These are phyloP conservation scores for Emmonsiellopsis sp. DNA, from an alignment of 2,329 filamentous ascomycete species.

Conservation along the genomic window DNA sequence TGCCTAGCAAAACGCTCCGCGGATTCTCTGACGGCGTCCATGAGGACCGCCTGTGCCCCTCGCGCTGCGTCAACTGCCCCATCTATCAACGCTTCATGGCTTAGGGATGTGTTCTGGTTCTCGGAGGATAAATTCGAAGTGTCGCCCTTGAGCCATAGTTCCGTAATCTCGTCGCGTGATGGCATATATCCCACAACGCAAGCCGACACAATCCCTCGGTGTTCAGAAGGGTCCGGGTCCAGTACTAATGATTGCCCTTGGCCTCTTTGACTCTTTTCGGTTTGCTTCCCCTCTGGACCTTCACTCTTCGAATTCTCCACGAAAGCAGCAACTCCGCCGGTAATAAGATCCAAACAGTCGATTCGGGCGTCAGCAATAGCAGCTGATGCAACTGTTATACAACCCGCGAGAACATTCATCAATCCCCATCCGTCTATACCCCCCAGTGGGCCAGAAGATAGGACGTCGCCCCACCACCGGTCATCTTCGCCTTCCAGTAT, in stretches of 20 bases:
- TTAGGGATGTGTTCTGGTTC: constrained; percentile 26
- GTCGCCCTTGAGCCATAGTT: constrained; percentile 85
- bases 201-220: constrained; percentile 65
- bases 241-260: constrained; percentile 41
- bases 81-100: constrained; percentile 48
- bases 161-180: constrained; percentile 79
- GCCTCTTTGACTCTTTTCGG: constrained; percentile 21
- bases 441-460: constrained; percentile 33
- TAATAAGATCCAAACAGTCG: constrained; percentile 84
- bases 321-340: constrained; percentile 79
- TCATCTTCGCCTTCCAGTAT: constrained; percentile 90
- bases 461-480: constrained; percentile 51
- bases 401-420: constrained; percentile 86
- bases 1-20: constrained; percentile 31
- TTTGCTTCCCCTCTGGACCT: constrained; percentile 16
- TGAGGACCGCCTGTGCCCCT: constrained; percentile 50
- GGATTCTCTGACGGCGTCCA: constrained; percentile 52
- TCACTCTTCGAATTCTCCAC: constrained; percentile 33
- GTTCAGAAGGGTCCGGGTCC: constrained; percentile 75
- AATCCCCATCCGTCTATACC: constrained; percentile 65
- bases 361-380: constrained; percentile 92
- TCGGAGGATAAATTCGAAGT: constrained; percentile 25
- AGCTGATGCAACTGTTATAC: constrained; percentile 86
- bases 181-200: constrained; percentile 88
- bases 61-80: constrained; percentile 54